A percentile compares a stretch with the other conserved stretches of the same genome.
These are phyloP conservation scores for Passalora sequoiae DNA, from an alignment of 2,329 filamentous ascomycete species.

Conservation along the genomic window DNA sequence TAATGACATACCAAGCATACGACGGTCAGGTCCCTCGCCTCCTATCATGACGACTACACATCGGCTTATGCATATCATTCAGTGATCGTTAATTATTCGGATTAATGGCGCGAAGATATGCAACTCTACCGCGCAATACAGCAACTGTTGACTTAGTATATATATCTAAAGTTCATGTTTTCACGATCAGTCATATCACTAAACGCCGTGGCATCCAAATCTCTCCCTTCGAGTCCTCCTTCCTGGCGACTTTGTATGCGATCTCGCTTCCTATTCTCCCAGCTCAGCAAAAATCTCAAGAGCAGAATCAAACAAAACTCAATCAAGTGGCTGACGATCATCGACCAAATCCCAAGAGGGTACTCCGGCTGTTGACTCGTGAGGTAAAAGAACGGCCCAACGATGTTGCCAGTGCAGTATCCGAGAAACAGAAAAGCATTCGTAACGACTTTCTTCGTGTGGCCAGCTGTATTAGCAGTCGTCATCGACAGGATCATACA, in stretches of 20 bases:
- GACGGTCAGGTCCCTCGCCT: no score
- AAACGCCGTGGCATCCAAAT: constrained; percentile 49
- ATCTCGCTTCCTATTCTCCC: constrained; percentile 49
- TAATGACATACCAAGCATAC: no score
- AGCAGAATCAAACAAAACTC: constrained; percentile 45
- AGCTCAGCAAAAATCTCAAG: constrained; percentile 45
- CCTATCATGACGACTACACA: no score
- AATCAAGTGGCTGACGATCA: constrained; percentile 51
- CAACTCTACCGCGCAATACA: no score
- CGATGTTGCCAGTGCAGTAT: constrained; percentile 49
- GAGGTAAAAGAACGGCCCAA: constrained; percentile 58
- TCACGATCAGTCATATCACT: constrained; percentile 48
- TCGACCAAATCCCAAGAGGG: constrained; percentile 51
- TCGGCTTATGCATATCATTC: no score
- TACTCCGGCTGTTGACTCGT: constrained; percentile 50
- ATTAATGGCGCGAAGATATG: no score
- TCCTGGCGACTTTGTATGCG: constrained; percentile 44
- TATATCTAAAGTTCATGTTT: constrained; percentile 12
- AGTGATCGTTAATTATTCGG: no score
- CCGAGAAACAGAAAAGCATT: constrained; percentile 58
- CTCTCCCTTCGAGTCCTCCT: constrained; percentile 44
- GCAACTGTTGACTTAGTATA: no score
- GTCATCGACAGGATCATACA: constrained; percentile 48
- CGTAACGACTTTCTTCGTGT: constrained; percentile 61
- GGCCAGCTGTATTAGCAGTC: constrained; percentile 50